A percentile compares a stretch with the other conserved stretches of the same genome.
These are phyloP conservation scores for Tubosaeta sp. DNA, from an alignment of 768 basidiomycete genomes.

Conservation along the genomic window DNA sequence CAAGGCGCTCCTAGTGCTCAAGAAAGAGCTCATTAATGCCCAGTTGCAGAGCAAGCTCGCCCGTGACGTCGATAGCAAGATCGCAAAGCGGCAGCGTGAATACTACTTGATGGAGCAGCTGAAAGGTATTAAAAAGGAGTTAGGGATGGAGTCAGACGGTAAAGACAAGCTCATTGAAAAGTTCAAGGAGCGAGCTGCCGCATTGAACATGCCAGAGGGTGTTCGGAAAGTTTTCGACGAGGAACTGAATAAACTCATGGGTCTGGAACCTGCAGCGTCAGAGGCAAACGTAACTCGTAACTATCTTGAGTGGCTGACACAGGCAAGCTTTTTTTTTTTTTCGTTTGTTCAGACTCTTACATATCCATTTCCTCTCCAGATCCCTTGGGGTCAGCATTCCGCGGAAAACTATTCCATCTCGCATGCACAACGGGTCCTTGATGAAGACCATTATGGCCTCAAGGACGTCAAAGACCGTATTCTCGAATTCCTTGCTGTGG, in stretches of 20 bases:
- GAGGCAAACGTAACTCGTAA: conserved; percentile 94
- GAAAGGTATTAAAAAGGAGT: conserved; percentile 93
- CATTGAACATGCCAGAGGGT: conserved; percentile 81
- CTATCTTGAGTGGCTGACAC: conserved; percentile 90
- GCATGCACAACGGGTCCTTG: conserved; percentile 78
- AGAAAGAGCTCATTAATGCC: conserved; percentile 97
- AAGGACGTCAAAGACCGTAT: conserved; percentile 92
- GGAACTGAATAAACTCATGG: conserved; percentile 85
- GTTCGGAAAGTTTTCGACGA: conserved; percentile 96
- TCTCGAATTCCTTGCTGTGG: conserved; percentile 93
- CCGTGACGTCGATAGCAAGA: conserved; percentile 90
- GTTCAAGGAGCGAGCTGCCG: conserved; percentile 80
- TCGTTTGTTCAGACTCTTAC: not conserved
- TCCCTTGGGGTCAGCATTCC: conserved; percentile 96
- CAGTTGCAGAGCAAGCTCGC: conserved; percentile 91
- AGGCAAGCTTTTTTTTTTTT: conserved; percentile 38
- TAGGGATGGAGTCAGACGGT: conserved; percentile 92
- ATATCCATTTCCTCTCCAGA: conserved; percentile 38
- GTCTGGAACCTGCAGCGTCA: conserved; percentile 85
- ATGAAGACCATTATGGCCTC: conserved; percentile 93
- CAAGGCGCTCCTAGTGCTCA: conserved; percentile 87
- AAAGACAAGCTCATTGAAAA: conserved; percentile 93
- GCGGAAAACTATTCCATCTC: conserved; percentile 87
- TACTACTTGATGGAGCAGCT: conserved; percentile 97
- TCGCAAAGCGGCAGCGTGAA: conserved; percentile 90